phyloP scores from a whole-genome alignment of 2,329 filamentous ascomycete species.

The Periconia sp. region DNA sequence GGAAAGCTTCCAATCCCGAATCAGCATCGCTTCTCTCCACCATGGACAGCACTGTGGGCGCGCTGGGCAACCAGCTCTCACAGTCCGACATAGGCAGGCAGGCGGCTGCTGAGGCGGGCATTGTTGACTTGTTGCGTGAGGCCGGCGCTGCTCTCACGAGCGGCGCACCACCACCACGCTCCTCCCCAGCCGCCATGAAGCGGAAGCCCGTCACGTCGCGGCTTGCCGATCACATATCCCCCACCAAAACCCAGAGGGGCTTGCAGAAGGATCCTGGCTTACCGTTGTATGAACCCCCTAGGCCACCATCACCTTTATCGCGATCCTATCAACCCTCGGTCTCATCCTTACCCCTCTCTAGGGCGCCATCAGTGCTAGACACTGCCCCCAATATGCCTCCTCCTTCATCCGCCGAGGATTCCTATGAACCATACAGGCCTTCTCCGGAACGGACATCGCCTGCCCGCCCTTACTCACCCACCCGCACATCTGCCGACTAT shows the following conservation, averaged over 20 bases:
- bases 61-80: conserved; percentile 30
- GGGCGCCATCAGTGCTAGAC: conserved; percentile 55
- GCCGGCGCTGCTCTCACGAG: conserved; percentile 34
- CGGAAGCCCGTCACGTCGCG: conserved; percentile 26
- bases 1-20: conserved; percentile 31
- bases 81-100: conserved; percentile 33
- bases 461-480: conserved; percentile 56
- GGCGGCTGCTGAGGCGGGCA: conserved; percentile 39
- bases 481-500: conserved; percentile 60
- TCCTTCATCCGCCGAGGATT: conserved; percentile 61
- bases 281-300: conserved; percentile 40
- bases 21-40: conserved; percentile 37
- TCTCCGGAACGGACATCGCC: conserved; percentile 53
- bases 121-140: conserved; percentile 49
- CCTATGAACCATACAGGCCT: conserved; percentile 63
- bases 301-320: conserved; percentile 45
- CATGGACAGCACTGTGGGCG: conserved; percentile 35
- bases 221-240: conserved; percentile 22
- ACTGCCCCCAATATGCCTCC: conserved; percentile 55
- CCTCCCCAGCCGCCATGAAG: conserved; percentile 23
- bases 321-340: conserved; percentile 55
- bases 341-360: conserved; percentile 47
- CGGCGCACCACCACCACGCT: conserved; percentile 10
- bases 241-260: not conserved
- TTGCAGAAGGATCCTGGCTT: conserved; percentile 35